A percentile compares a stretch with the other conserved stretches of the same genome.
phyloP scores from a whole-genome alignment of 176 grass and related monocot genomes.

The Oryza punctata region DNA sequence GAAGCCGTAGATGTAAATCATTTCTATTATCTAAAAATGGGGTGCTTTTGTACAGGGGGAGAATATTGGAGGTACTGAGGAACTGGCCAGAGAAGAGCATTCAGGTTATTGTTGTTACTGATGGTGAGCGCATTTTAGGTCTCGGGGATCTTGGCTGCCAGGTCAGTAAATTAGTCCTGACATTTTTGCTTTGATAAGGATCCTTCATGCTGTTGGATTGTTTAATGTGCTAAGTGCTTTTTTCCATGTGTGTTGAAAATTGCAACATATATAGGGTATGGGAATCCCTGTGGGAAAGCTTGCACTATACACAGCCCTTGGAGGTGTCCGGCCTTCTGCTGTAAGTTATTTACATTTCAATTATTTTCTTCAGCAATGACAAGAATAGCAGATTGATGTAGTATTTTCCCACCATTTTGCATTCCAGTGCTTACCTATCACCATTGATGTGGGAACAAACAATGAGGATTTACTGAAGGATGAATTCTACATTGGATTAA shows the following conservation, averaged over 20 bases:
- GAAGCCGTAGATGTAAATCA: too few species aligned
- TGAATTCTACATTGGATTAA: constrained; percentile 89
- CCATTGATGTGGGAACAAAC: constrained; percentile 95
- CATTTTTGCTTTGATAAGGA: neutral
- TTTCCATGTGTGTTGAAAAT: neutral
- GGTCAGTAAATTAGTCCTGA: constrained; percentile 39
- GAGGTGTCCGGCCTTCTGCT: constrained; percentile 73
- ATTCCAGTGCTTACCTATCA: constrained; percentile 76
- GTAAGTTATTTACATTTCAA: constrained; percentile 43
- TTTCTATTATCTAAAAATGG: too few species aligned
- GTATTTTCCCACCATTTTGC: constrained; percentile 3
- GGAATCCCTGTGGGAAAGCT: constrained; percentile 95
- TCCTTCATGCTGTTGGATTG: neutral
- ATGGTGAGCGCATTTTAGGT: constrained; percentile 89
- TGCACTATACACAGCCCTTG: constrained; percentile 81
- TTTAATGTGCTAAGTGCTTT: neutral
- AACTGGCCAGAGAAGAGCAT: constrained; percentile 96
- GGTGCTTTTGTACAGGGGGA: constrained; percentile 52
- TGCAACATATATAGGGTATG: constrained; percentile 66
- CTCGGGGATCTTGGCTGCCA: constrained; percentile 97
- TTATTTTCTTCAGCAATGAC: neutral
- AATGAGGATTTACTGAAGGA: constrained; percentile 85
- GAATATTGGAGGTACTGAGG: constrained; percentile 75
- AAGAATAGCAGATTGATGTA: constrained; percentile 14
- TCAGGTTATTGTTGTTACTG: constrained; percentile 91